Conservation (phyloP, 2,329 filamentous ascomycete species). For the Diaporthe nobilis region DNA sequence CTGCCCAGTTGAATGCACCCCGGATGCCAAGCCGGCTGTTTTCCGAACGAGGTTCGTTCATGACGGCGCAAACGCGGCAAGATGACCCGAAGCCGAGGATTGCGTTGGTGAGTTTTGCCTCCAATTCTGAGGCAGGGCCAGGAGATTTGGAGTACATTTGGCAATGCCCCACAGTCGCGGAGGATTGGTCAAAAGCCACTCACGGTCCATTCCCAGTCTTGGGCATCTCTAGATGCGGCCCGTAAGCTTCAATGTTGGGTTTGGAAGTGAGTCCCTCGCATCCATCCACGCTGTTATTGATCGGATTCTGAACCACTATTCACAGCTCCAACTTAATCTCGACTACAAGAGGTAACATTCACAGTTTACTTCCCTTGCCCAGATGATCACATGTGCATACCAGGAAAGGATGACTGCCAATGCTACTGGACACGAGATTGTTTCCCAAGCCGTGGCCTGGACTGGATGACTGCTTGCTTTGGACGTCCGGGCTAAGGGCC, state of each 20-base stretch:
- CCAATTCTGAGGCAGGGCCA: constrained; percentile 9
- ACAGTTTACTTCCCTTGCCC: background rate
- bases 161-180: background rate
- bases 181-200: background rate
- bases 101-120: constrained; percentile 11
- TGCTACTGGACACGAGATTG: background rate
- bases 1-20: background rate
- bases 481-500: background rate
- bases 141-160: background rate
- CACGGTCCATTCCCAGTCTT: background rate
- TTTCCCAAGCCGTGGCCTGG: too few relatives aligned
- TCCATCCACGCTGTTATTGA: background rate
- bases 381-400: background rate
- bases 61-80: constrained; percentile 6
- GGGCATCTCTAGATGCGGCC: background rate
- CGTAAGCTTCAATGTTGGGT: background rate
- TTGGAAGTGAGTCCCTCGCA: too few relatives aligned
- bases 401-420: too few relatives aligned
- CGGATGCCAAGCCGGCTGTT: constrained; percentile 23
- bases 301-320: background rate
- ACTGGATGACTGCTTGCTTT: background rate
- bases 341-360: background rate
- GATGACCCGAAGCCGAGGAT: constrained; percentile 29
- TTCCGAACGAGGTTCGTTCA: constrained; percentile 25
- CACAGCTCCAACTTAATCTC: background rate